A percentile compares a stretch with the other conserved stretches of the same genome.
Conservation (phyloP, 371 early-diverging fungal species). For the Apophysomyces ossiformis region DNA sequence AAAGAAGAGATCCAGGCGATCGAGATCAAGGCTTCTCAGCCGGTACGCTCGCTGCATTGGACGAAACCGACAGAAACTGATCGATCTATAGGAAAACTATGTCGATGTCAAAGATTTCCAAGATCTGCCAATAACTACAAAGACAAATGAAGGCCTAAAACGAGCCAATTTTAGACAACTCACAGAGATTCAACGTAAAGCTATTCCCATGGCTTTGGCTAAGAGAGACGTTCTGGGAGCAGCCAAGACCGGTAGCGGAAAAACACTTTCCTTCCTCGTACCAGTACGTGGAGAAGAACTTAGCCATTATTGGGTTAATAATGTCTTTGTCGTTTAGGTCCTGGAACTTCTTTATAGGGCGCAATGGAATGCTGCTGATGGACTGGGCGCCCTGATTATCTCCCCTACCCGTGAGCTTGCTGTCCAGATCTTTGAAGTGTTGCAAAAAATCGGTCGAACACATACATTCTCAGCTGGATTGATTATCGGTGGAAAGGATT, state of each 20-base stretch:
- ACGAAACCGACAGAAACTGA: not conserved
- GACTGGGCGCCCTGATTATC: slow-evolving; percentile 92
- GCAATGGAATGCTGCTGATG: slow-evolving; percentile 87
- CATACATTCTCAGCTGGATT: slow-evolving; percentile 95
- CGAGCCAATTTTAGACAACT: slow-evolving; percentile 84
- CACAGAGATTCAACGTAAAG: slow-evolving; percentile 97
- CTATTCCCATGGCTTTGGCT: slow-evolving; percentile 87
- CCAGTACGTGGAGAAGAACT: slow-evolving; percentile 66
- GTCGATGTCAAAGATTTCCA: slow-evolving; percentile 45
- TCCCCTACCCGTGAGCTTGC: slow-evolving; percentile 99
- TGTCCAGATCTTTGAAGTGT: slow-evolving; percentile 95
- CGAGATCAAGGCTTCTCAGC: slow-evolving; percentile 41
- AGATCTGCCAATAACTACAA: slow-evolving; percentile 73
- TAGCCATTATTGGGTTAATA: slow-evolving; percentile 4
- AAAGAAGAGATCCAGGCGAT: slow-evolving; percentile 36
- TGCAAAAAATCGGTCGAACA: slow-evolving; percentile 83
- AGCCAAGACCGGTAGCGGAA: slow-evolving; percentile 99
- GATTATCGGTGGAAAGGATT: slow-evolving; percentile 96
- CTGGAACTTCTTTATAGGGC: slow-evolving; percentile 82
- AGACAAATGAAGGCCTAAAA: slow-evolving; percentile 71
- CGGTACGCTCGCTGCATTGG: slow-evolving; percentile 26
- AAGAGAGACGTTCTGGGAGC: slow-evolving; percentile 96
- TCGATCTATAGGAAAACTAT: slow-evolving; percentile 39
- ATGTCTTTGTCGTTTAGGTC: slow-evolving; percentile 44
- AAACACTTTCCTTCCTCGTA: slow-evolving; percentile 97